Evolutionary conservation across 495 filamentous ascomycete genomes (phyloP).

Genomic region (Evernia prunastri): DNA sequence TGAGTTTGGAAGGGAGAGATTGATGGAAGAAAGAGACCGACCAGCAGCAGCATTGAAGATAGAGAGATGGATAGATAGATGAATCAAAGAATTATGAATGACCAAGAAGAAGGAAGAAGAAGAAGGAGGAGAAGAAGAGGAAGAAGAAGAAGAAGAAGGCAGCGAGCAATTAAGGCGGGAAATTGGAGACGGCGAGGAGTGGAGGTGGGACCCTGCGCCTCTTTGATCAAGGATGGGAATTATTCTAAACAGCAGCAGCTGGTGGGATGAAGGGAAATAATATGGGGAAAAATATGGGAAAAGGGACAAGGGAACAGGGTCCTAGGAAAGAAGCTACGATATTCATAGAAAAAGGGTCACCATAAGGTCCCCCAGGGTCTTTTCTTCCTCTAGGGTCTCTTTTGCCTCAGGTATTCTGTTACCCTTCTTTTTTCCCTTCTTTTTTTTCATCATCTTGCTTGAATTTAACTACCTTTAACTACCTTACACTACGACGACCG

Average conservation of each 20-base stretch:
- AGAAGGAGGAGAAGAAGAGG: neutral
- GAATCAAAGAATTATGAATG: conserved; percentile 8
- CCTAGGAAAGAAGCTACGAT: neutral
- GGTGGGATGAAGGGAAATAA: conserved; percentile 16
- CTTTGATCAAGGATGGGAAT: no score
- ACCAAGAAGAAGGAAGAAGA: no score
- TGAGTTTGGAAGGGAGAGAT: neutral
- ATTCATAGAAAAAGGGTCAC: no score
- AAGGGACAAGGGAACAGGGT: conserved; percentile 5
- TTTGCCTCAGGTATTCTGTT: no score
- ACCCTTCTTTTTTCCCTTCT: no score
- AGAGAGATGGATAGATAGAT: neutral
- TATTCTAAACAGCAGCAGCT: no score
- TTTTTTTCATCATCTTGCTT: no score
- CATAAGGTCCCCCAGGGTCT: no score
- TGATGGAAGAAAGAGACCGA: neutral
- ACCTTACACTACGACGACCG: no score
- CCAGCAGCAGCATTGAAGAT: neutral
- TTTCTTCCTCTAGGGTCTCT: no score
- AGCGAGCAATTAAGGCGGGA: neutral
- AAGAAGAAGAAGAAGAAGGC: neutral
- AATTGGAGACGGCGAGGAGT: neutral
- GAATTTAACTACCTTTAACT: no score
- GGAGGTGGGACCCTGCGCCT: conserved; percentile 18
- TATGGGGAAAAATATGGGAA: no score